Base-by-base conservation (phyloP, 495 filamentous ascomycete species). In the Oidiodendron maius region DNA sequence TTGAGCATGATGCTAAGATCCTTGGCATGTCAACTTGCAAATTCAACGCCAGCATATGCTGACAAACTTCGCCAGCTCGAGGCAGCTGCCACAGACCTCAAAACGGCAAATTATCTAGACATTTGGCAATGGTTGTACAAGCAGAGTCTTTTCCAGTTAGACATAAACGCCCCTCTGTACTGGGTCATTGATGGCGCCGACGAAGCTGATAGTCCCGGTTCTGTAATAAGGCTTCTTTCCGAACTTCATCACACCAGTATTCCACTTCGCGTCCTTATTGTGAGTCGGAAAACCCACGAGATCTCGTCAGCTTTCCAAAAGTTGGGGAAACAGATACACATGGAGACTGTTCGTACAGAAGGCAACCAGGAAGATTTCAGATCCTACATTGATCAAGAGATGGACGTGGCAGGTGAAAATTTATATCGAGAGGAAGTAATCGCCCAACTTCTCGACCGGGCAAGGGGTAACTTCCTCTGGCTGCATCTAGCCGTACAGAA, bases 161-260 rank as follows among this genome's bases (percentile, higher is more conserved):
- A 18, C 17, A 40, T 13, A 40, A 36, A 56, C 12, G 12, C 49
- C 26, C 22, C 32, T 10, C 64, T 65, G 30, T 70, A 63, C 43
- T 71, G 67, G 70, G 56, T 73, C 11, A 63, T 73, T 41, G 70
- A 73, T 56, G 70, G 53, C 3, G 38, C 71, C 5, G 70, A 71
- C 50, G 69, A 73, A 48, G 67, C 58, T 40, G 43, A 20, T 9
- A 41, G 52, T 34, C 24, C 18, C 9, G 1, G 12, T 13, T 11
- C 11, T n/a, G 17, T 60, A 11, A 23, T 57, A 21, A 26, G 42
- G 8, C 15, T 49, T 4, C 57, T 62, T 36, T 40, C 40, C 21
- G 23, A 9, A 23, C 40, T 30, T 37, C 32, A 46, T 13, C 24
- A 28, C 10, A 11, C 16, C 28, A 24, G 40, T 3, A 35, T 45